These are phyloP conservation scores for Gentiana dahurica DNA, from an alignment of 257 asterid species.

Conservation along the genomic window DNA sequence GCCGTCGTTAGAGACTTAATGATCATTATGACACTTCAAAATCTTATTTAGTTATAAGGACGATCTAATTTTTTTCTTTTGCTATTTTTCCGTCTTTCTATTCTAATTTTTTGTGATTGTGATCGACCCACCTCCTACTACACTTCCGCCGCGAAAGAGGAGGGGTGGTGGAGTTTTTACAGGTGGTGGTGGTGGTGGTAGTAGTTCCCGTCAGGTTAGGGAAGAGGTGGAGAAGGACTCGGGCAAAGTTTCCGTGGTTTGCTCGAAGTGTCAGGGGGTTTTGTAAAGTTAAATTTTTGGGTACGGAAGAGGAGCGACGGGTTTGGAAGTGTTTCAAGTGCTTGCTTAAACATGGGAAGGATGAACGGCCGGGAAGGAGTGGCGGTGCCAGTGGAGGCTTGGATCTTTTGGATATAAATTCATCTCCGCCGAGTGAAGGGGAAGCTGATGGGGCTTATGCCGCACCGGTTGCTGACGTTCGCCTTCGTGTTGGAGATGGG, in stretches of 20 bases:
- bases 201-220: too few species aligned
- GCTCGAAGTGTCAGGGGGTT: constrained; percentile 40
- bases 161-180: neutral
- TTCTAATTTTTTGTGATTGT: neutral
- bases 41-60: too few species aligned
- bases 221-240: neutral
- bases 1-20: too few species aligned
- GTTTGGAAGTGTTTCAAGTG: constrained; percentile 63
- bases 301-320: constrained; percentile 25
- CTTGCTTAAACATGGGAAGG: constrained; percentile 23
- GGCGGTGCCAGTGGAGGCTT: constrained; percentile 22
- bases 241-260: constrained; percentile 18
- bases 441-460: constrained; percentile 24
- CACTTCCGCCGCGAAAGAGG: too few species aligned
- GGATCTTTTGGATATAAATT: constrained; percentile 51
- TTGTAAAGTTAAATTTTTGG: constrained; percentile 27
- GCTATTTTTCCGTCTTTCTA: neutral
- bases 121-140: too few species aligned
- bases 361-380: constrained; percentile 10
- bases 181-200: too few species aligned
- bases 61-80: too few species aligned
- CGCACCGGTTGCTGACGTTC: constrained; percentile 19
- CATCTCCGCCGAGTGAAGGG: constrained; percentile 59
- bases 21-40: too few species aligned
- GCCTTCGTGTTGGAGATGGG: constrained; percentile 23